Base-by-base conservation (phyloP, 75 land plant genomes). In the Picea sitchensis region DNA sequence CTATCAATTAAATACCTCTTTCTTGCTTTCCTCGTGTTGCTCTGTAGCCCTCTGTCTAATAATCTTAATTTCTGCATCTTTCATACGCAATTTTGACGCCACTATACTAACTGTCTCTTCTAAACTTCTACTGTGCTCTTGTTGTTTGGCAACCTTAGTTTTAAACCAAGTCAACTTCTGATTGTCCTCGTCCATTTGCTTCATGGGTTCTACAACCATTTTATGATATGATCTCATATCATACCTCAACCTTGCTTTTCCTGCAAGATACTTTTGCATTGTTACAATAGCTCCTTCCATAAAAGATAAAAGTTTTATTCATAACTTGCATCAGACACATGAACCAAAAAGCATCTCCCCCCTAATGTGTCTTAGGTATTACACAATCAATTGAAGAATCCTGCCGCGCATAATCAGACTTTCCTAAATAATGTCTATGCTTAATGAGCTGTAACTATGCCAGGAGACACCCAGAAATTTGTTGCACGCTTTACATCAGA, bases 161-260 rank as follows among this genome's bases (percentile, higher is more conserved):
- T 91, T 89, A 7, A 81, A 75, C 47, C 61, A 85, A 51, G 14
- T 59, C 31, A 94, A 75, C 30, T 88, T 83, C 67, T 91, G 93
- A 78, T 86, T 94, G 38, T 92, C 93, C 80, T 89, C 95, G 71
- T 82, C 83, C 95, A 96, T 96, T 61, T 91, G 89, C 76, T 79
- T 89, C 87, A 96, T 85, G 14, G 87, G 88, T 47, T 51, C 75
- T 14, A 88, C 88, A 78, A 96, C 97, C 82, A 82, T 91, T 58
- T 92, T 90, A 38, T 85, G 87, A 59, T 92, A 90, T 21, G 89
- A 86, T 41, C 80, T 87, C 82, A 91, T 78, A 14, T 94, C 97
- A 83, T 77, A 96, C 81, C 92, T 96, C 79, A 92, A 77, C 76
- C 79, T 83, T n/a, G 86, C 32, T 80, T 96, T 94, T 3, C 92